Conservation (phyloP, 1,284 basidiomycete species). For the Mycosarcoma maydis region DNA sequence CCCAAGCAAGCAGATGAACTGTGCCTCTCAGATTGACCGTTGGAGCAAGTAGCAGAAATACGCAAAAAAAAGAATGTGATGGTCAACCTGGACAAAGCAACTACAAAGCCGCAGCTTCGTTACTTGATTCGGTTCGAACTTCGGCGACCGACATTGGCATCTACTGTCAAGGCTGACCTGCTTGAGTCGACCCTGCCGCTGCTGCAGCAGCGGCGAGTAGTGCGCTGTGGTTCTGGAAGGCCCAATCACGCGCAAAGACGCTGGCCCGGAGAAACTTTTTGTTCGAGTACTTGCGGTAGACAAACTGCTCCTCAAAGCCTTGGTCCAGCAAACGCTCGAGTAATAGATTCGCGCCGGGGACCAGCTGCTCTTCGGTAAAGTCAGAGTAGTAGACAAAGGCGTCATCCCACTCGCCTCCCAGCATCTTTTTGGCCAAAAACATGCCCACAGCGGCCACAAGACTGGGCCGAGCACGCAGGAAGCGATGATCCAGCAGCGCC, state of each 20-base stretch:
- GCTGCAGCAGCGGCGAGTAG: slow-evolving; percentile 40
- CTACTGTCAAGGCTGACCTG: slow-evolving; percentile 21
- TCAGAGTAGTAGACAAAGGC: slow-evolving; percentile 93
- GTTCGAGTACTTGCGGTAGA: slow-evolving; percentile 95
- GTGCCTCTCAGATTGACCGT: slow-evolving; percentile 22
- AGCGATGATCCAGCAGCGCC: slow-evolving; percentile 89
- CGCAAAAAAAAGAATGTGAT: slow-evolving; percentile 36
- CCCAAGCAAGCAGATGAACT: not conserved
- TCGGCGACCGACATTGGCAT: not conserved
- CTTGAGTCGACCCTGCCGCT: slow-evolving; percentile 35
- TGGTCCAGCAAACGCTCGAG: slow-evolving; percentile 84
- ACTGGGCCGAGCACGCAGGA: slow-evolving; percentile 91
- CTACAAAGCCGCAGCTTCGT: not conserved
- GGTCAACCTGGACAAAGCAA: slow-evolving; percentile 13
- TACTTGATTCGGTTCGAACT: not conserved
- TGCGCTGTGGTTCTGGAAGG: slow-evolving; percentile 55
- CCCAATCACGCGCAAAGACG: slow-evolving; percentile 71
- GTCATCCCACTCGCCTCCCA: slow-evolving; percentile 72
- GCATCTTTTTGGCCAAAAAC: slow-evolving; percentile 71
- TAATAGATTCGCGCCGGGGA: slow-evolving; percentile 82
- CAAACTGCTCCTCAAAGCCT: slow-evolving; percentile 84
- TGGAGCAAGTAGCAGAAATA: slow-evolving; percentile 12
- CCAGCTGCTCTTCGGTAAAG: slow-evolving; percentile 88
- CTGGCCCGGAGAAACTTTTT: slow-evolving; percentile 88
- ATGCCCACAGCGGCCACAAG: slow-evolving; percentile 97